Evolutionary conservation across 2,329 filamentous ascomycete genomes (phyloP), one percentile per base, ranked within the genome.

Genomic region (Botrytis pseudocinerea): DNA sequence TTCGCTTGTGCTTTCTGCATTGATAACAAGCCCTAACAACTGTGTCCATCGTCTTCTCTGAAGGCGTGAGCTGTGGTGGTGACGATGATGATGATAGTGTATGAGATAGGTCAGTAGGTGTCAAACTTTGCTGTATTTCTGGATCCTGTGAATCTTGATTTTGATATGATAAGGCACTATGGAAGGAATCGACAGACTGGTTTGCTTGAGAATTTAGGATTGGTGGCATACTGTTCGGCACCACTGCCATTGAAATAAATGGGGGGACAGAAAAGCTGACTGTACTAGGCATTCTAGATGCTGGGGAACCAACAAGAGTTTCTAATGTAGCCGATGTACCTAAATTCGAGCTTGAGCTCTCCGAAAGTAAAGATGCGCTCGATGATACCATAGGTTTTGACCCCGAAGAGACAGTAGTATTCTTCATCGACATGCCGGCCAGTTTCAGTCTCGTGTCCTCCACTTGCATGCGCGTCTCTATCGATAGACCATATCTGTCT

Each of bases 111-210:
- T 46, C 44, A 46, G 44, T 46, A 20, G 16, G 6, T 46, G 44
- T 8, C 44, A 46, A 22, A 18, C 44, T 20, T 46, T 46, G 44
- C 18, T 46, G 44, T 20, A 20, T 22, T 46, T 42, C 40, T 42
- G 40, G 14, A 42, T 42, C 18, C 44, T 46, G 44, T 18, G 22
- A 16, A 16, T 38, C 32, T 28, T 70, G 12, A 28, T 46, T 48
- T 1, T 61, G 48, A n/a, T 62, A 59, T 32, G 71, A 73, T n/a
- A 72, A n/a, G 7, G 73, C 69, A 38, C 68, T 74, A 25, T 74
- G 61, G 42, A 74, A 74, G 18, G 73, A 73, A 60, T 73, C 61
- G 5, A 75, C 65, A 57, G 71, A 76, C 20, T 66, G 69, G 63
- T 69, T 48, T 20, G 73, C 73, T 38, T 62, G 51, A 18, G 64